phyloP scores from a whole-genome alignment of 2,329 filamentous ascomycete genomes.

The Apiospora hydei region DNA sequence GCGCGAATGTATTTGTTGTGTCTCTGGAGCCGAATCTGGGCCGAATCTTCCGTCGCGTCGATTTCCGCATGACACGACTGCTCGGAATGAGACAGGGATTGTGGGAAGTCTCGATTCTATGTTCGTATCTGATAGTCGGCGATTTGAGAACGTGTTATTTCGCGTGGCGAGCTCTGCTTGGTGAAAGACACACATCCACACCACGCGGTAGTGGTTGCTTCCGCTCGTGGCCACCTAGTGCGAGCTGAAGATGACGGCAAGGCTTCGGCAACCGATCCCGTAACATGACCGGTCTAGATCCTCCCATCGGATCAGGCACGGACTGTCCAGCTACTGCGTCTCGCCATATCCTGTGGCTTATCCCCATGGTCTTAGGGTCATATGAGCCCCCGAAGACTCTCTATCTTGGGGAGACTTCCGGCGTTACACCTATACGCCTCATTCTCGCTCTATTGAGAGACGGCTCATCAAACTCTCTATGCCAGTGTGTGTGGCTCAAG shows the following conservation, averaged over 20 bases:
- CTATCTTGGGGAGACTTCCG: neutral
- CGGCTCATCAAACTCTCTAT: neutral
- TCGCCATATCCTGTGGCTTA: neutral
- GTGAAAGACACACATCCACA: neutral
- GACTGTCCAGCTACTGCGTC: neutral
- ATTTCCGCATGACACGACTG: neutral
- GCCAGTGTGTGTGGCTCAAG: neutral
- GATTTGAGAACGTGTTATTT: neutral
- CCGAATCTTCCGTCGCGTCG: neutral
- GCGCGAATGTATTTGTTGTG: neutral
- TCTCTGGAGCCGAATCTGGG: neutral
- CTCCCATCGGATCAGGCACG: neutral
- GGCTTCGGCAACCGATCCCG: neutral
- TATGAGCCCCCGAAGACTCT: neutral
- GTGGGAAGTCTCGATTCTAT: neutral
- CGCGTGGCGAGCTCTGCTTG: neutral
- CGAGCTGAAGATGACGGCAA: neutral
- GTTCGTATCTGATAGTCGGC: neutral
- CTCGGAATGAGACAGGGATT: neutral
- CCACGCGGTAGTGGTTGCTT: neutral
- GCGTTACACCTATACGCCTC: neutral
- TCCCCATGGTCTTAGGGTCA: neutral
- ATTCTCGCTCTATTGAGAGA: neutral
- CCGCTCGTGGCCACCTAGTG: neutral
- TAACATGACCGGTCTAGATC: neutral